Base-by-base conservation (phyloP, 1,284 basidiomycete genomes). In the Malassezia equina region DNA sequence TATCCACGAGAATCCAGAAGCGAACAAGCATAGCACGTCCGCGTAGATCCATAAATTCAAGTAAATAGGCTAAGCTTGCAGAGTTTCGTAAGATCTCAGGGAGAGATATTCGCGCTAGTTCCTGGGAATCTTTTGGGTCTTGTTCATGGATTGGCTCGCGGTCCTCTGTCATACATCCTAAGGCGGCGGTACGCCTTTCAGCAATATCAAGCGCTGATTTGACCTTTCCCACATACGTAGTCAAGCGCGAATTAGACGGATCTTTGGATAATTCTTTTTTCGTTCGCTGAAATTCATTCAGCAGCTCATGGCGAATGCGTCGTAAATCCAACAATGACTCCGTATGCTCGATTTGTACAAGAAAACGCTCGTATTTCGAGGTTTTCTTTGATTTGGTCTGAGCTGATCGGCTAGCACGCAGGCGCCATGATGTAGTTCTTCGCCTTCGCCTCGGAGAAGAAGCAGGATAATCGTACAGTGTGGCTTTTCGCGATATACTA, bases 1-100 rank as follows among this genome's bases (percentile, higher is more conserved):
- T 89, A 75, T 96, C 90, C 0, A 96, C 88, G 0, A 89, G 88
- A 2, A 96, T 79, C 93, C 93, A 96, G 76, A 95, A 98, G 64
- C 95, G 93, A 2, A 95, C 86, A 3, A 90, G 81, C 8, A 88
- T 74, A 13, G 89, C 86, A 27, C 87, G 83, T 54, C 84, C 81
- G 2, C 86, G 82, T 7, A 91, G 82, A 63, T 96, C 93, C 88
- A 95, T 91, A 69, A 88, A 93, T 76, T 98, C 93, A 83, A 95
- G 91, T 77, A 93, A 89, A 73, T 93, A 93, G 1, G 87, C 90
- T 0, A 96, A 80, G 0, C 89, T 88, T 27, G 84, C 86, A 0
- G 90, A 88, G 63, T 90, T 90, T 31, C 83, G 79, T 0, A 96
- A 82, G 39, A 95, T 81, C 45, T 88, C 84, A 32, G 52, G 50